Evolutionary conservation across 2,329 filamentous ascomycete genomes (phyloP).

Genomic region (Nothophaeocryptopus gaeumannii): DNA sequence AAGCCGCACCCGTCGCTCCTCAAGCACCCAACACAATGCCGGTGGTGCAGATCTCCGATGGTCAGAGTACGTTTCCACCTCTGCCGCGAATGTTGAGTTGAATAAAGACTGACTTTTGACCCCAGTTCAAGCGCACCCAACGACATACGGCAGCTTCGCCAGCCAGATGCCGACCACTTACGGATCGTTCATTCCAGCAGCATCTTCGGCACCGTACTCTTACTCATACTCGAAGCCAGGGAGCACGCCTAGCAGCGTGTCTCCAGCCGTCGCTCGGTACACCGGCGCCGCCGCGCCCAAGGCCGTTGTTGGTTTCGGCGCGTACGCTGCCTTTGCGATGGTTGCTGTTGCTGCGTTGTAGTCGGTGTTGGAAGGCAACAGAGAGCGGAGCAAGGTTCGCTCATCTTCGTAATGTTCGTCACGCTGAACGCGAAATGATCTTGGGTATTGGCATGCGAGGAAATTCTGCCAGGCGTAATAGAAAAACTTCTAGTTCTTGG

Average conservation of each 20-base stretch:
- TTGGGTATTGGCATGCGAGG: too few species aligned
- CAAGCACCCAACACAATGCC: too few species aligned
- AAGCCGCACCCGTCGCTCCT: not conserved
- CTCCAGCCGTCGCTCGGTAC: constrained; percentile 1
- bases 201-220: not conserved
- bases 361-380: not conserved
- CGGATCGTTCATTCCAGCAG: constrained; percentile 6
- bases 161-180: not conserved
- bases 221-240: constrained; percentile 9
- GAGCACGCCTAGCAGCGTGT: constrained; percentile 3
- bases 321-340: constrained; percentile 7
- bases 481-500: too few species aligned
- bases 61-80: not conserved
- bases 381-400: too few species aligned
- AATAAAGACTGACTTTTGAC: not conserved
- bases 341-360: constrained; percentile 12
- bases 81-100: not conserved
- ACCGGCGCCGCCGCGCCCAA: constrained; percentile 11
- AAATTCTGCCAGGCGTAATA: too few species aligned
- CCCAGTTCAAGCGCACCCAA: constrained; percentile 1
- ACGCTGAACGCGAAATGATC: too few species aligned
- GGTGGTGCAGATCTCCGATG: not conserved
- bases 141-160: not conserved
- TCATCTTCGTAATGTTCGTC: too few species aligned
- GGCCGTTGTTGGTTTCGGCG: constrained; percentile 8